Percentiles rank a stretch among this genome's conserved stretches.
Conservation (phyloP, 805 yeast genomes). For the Ogataea dorogensis region DNA sequence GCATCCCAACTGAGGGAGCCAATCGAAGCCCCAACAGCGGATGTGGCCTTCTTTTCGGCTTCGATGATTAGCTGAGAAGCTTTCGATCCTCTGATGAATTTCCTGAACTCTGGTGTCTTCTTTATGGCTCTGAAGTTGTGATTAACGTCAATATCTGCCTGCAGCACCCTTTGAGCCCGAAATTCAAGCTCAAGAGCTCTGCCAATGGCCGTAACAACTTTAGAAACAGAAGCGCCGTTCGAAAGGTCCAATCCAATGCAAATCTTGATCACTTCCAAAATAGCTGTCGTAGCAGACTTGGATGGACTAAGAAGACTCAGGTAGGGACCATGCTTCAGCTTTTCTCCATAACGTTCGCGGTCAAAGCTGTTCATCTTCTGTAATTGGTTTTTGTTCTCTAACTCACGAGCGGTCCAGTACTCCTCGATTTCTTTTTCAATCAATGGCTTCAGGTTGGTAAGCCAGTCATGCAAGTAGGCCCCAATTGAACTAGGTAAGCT, state of each 20-base stretch:
- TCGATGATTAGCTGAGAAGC: slow-evolving; percentile 29
- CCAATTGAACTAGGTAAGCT: slow-evolving; percentile 61
- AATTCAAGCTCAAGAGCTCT: slow-evolving; percentile 83
- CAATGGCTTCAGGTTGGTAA: slow-evolving; percentile 65
- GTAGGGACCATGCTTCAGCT: slow-evolving; percentile 73
- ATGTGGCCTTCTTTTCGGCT: slow-evolving; percentile 26
- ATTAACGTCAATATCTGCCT: slow-evolving; percentile 53
- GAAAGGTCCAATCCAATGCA: slow-evolving; percentile 71
- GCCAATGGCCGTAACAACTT: slow-evolving; percentile 80
- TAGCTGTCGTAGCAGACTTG: slow-evolving; percentile 79
- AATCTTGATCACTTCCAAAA: slow-evolving; percentile 74
- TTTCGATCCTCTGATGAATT: slow-evolving; percentile 35
- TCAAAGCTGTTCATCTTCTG: slow-evolving; percentile 13
- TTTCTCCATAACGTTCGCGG: slow-evolving; percentile 29
- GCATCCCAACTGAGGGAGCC: slow-evolving; percentile 29
- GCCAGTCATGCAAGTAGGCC: slow-evolving; percentile 83
- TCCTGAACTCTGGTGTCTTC: slow-evolving; percentile 42
- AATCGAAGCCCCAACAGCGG: slow-evolving; percentile 18
- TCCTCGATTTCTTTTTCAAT: slow-evolving; percentile 63
- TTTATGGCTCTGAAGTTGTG: slow-evolving; percentile 51
- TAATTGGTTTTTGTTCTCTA: slow-evolving; percentile 23
- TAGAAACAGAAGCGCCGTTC: slow-evolving; percentile 82
- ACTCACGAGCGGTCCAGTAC: slow-evolving; percentile 47
- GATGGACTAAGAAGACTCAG: slow-evolving; percentile 70
- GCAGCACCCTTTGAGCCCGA: slow-evolving; percentile 62